phyloP scores from a whole-genome alignment of 1,284 basidiomycete species.

The Apiotrichum veenhuisii region DNA sequence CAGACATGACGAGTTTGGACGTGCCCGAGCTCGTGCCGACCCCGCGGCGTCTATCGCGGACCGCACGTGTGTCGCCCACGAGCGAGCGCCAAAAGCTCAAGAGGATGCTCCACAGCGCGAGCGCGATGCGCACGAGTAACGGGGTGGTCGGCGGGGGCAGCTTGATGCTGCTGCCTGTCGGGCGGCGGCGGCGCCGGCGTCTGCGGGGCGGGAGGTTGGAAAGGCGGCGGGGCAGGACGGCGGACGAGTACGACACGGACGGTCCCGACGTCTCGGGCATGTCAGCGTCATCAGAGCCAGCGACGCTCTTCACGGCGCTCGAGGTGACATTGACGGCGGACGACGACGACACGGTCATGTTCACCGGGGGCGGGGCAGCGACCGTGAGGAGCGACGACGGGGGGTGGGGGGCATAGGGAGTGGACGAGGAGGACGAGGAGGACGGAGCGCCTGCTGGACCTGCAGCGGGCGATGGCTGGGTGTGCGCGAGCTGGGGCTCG shows the following conservation, averaged over 20 bases:
- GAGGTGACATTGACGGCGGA: background rate
- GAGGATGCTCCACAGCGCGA: slow-evolving; percentile 44
- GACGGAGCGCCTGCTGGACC: background rate
- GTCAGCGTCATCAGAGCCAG: background rate
- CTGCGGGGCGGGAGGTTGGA: slow-evolving; percentile 3
- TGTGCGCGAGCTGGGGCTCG: background rate
- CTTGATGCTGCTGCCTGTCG: slow-evolving; percentile 33
- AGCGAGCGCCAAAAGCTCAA: slow-evolving; percentile 41
- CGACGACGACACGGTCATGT: background rate
- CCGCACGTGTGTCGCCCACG: slow-evolving; percentile 46
- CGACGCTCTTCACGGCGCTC: background rate
- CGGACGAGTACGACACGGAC: background rate
- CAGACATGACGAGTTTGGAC: background rate
- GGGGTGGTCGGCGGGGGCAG: slow-evolving; percentile 43
- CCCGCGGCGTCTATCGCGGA: slow-evolving; percentile 4
- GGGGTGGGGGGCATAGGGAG: background rate
- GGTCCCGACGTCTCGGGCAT: background rate
- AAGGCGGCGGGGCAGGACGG: background rate
- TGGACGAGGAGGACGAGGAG: background rate
- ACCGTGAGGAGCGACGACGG: background rate
- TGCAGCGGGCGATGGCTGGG: background rate
- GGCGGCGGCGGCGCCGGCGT: slow-evolving; percentile 7
- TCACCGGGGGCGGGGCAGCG: too few species aligned
- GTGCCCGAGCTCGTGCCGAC: background rate
- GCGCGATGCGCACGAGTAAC: slow-evolving; percentile 35